Evolutionary conservation across 1,284 basidiomycete genomes (phyloP), one percentile per base, ranked within the genome.

Genomic region (Pseudozyma thailandica): DNA sequence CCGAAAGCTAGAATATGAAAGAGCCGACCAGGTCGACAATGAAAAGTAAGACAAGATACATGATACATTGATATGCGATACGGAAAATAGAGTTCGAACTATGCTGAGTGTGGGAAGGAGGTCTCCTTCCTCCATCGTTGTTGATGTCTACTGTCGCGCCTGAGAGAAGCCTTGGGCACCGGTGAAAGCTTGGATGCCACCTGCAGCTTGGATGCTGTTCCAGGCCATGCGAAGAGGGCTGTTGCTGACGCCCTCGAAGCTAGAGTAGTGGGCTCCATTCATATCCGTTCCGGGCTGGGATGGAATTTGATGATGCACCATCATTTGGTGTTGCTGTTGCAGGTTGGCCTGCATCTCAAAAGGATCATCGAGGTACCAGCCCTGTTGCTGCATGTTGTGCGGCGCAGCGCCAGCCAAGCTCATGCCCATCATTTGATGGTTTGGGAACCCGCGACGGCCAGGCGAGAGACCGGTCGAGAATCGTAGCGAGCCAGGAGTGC

Each of bases 151-250:
- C 52, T 59, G 63, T 31, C 62, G 47, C 2, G 52, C 44, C 33
- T 59, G 56, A 7, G 56, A 45, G 20, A 66, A 66, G 5, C 49
- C 63, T 23, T 47, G 45, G 2, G 30, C 48, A 26, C 49, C 54
- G 12, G 69, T 65, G 21, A 72, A 72, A n/a, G 69, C 69, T 50
- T 72, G 62, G 13, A 72, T 62, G 18, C 69, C 69, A 13, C 69
- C 69, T 2, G 69, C 69, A 3, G 62, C 62, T 50, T 72, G 69
- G 54, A 72, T 72, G 43, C 62, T 72, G 55, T 65, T 66, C 70
- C 70, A 72, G 3, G 58, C 59, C 59, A 59, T 57, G 15, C 70
- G 54, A 45, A 72, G 49, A 15, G 70, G 70, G 28, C 50, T 55
- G 38, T 50, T 50, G 18, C 30, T 55, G 16, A 62, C 25, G 3